Base-by-base conservation (phyloP, 2,329 filamentous ascomycete species). In the Sordariomycetes sp. region DNA sequence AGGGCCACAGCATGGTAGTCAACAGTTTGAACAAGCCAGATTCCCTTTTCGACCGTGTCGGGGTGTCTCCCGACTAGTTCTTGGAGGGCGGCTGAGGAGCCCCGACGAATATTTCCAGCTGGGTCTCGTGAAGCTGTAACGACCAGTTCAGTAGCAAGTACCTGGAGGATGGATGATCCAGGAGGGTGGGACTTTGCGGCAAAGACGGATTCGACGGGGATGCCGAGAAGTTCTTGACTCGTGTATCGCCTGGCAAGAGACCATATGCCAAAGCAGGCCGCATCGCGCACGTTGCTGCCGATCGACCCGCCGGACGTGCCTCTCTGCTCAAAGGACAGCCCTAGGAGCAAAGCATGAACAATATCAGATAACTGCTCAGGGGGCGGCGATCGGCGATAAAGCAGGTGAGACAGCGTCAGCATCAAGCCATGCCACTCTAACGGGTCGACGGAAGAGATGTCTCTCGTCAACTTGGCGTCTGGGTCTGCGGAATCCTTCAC, bases 191-290 rank as follows among this genome's bases (percentile, higher is more conserved):
- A 64, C 59, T 72, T 72, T 59, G 76, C 71, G 16, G 73, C 68
- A 51, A 72, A 65, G 58, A 80, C 67, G 43, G 77, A 71, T 63
- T 75, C 62, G 1, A 75, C 75, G 1, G 82, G 74, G 1, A 95
- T 80, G 0, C 76, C 76, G 12, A 87, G 76, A 7, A 97, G 78
- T 69, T 97, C 93, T 0, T 76, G 67, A 0, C 91, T 96, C 1
- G 83, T 85, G 65, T 97, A 99, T 58, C 93, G 86, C 58, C 94
- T 82, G 24, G 93, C 90, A 8, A 97, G 71, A 1, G 92, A 88
- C 94, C 94, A 99, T 25, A 97, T 87, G 7, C 94, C 94, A 69
- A 97, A 99, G 69, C 92, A 97, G 3, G 94, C 90, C 14, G 94
- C 93, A 73, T 99, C 94, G 53, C 94, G 84, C 18, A 99, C 92